Percentiles rank a stretch among this genome's conserved stretches.
phyloP scores from a whole-genome alignment of 805 yeast species.

The Diddensiella caesifluorescens region DNA sequence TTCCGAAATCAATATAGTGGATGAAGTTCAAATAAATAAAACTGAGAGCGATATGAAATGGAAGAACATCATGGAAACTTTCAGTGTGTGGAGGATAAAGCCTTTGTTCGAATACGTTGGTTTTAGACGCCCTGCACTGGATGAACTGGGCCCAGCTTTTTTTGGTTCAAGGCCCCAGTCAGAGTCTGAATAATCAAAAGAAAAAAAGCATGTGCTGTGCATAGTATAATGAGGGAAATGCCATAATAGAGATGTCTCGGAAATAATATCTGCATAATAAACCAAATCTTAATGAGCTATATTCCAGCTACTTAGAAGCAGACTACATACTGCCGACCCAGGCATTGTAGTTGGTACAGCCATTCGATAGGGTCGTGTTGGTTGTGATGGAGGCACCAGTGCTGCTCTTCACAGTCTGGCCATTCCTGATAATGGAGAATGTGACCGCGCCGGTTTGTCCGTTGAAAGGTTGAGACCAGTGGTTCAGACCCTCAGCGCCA shows the following conservation, averaged over 20 bases:
- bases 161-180: too few species aligned
- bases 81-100: conserved; percentile 14
- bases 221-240: too few species aligned
- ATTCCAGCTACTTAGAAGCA: too few species aligned
- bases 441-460: conserved; percentile 8
- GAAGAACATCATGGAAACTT: conserved; percentile 12
- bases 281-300: too few species aligned
- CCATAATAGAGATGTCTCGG: too few species aligned
- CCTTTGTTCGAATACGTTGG: not conserved
- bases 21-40: too few species aligned
- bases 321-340: conserved; percentile 5
- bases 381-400: conserved; percentile 5
- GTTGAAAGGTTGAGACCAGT: conserved; percentile 8
- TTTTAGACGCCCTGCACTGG: conserved; percentile 2
- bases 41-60: conserved; percentile 1
- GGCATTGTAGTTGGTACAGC: conserved; percentile 8
- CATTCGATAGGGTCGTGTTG: conserved; percentile 2
- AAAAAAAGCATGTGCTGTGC: too few species aligned
- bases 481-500: conserved; percentile 6
- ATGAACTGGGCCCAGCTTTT: too few species aligned
- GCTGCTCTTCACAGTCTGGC: conserved; percentile 4
- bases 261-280: too few species aligned
- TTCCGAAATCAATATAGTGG: too few species aligned
- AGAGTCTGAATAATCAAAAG: too few species aligned
- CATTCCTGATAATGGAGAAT: conserved; percentile 3